Conservation (phyloP, 108 stramenopile species). For the Nannochloropsis gaditana region DNA sequence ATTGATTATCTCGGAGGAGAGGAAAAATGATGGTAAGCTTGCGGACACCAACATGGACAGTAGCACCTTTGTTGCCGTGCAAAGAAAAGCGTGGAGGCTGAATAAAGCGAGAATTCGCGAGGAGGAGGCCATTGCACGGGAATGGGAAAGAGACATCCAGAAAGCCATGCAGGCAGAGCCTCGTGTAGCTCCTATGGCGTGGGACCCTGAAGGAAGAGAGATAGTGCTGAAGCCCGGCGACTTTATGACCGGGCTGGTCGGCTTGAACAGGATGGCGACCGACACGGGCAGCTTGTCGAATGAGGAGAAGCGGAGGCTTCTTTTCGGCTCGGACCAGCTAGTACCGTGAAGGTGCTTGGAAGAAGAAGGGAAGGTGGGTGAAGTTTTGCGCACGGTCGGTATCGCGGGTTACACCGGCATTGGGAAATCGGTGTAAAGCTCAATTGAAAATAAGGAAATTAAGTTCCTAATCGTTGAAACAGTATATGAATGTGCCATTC, state of each 20-base stretch:
- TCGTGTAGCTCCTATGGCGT: conserved; percentile 11
- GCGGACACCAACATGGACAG: not conserved
- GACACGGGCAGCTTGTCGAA: conserved; percentile 31
- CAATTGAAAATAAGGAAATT: too few relatives aligned
- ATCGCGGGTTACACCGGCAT: too few relatives aligned
- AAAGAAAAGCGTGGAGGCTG: not conserved
- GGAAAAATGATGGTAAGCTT: not conserved
- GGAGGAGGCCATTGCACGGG: not conserved
- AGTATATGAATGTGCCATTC: not conserved
- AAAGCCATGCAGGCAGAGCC: not conserved
- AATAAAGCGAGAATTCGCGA: not conserved
- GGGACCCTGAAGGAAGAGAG: not conserved
- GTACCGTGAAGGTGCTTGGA: conserved; percentile 20
- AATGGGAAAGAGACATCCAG: not conserved
- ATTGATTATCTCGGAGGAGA: not conserved
- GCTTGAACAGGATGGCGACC: conserved; percentile 38
- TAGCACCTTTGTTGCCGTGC: not conserved
- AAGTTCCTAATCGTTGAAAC: too few relatives aligned
- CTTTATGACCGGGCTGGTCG: conserved; percentile 38
- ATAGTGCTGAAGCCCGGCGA: conserved; percentile 23
- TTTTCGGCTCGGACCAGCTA: conserved; percentile 41
- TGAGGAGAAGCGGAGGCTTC: conserved; percentile 36
- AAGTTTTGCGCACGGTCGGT: too few relatives aligned
- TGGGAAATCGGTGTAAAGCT: too few relatives aligned
- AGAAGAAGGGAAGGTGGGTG: not conserved